Conservation (phyloP, 2,329 filamentous ascomycete genomes). For the Lachnellula subtilissima region DNA sequence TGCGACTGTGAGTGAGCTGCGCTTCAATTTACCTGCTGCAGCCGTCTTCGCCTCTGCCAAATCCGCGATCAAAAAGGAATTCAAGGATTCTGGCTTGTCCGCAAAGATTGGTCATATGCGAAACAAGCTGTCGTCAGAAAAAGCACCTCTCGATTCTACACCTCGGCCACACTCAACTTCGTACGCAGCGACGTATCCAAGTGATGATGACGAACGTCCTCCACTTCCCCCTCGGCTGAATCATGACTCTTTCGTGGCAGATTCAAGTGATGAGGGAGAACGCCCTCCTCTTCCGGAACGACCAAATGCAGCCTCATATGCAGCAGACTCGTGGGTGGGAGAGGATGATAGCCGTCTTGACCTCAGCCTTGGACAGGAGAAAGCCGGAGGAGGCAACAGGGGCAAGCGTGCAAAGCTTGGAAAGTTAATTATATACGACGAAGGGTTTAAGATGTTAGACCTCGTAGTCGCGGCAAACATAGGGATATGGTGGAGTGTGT, state of each 20-base stretch:
- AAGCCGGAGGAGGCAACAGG: conserved; percentile 77
- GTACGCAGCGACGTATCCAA: conserved; percentile 21
- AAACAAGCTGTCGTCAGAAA: conserved; percentile 31
- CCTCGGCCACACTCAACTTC: conserved; percentile 19
- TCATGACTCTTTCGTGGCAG: conserved; percentile 4
- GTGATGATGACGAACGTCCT: conserved; percentile 24
- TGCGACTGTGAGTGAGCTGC: conserved; percentile 67
- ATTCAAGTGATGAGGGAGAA: conserved; percentile 14
- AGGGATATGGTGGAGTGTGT: conserved; percentile 89
- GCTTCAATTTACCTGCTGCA: conserved; percentile 76
- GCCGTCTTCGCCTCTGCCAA: conserved; percentile 39
- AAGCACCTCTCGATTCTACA: conserved; percentile 15
- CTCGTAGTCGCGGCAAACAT: conserved; percentile 86
- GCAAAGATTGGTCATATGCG: conserved; percentile 24
- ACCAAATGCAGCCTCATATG: not conserved
- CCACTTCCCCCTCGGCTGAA: conserved; percentile 20
- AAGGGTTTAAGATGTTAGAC: conserved; percentile 94
- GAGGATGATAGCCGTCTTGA: conserved; percentile 51
- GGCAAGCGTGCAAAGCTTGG: conserved; percentile 89
- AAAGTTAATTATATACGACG: conserved; percentile 83
- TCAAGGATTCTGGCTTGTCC: not conserved
- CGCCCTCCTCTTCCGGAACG: not conserved
- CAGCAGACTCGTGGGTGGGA: not conserved
- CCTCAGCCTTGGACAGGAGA: conserved; percentile 72
- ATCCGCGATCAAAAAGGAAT: not conserved